Base-by-base conservation (phyloP, 2,329 filamentous ascomycete species). In the Claviceps sp. region DNA sequence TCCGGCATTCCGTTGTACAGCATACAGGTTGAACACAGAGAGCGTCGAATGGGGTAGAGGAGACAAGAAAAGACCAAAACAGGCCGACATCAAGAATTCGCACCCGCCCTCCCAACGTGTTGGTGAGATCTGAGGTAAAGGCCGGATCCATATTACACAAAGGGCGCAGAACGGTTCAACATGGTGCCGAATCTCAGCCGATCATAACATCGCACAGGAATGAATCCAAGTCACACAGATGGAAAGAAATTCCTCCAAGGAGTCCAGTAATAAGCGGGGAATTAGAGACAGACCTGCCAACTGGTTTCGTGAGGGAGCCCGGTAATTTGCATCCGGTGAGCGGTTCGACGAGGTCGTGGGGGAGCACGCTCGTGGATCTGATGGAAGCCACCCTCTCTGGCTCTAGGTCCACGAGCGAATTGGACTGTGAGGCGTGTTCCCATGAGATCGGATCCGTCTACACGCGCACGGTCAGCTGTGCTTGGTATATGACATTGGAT, bases 401-500 rank as follows among this genome's bases (percentile, higher is more conserved):
- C 71, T 59, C 78, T 76, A 59, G 85, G 86, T 64, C 93, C 93
- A 66, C 93, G 88, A 58, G 93, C 93, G 72, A 98, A 98, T 69
- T 98, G 93, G 63, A 98, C 93, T 54, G 94, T 96, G 61, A 98
- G 79, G 64, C 93, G 88, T 71, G 95, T 88, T 70, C 90, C 91
- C 84, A 96, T 96, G 70, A 98, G 95, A 63, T 95, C 88, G 66
- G 88, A 90, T 71, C 93, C 93, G 79, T 98, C 91, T 95, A 51
- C 43, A 65, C 60, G 53, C 54, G 53, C 54, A 53, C 37, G 44
- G 52, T 45, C 16, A 50, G 49, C 42, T 29, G 9, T 17, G 20
- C 5, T 40, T 17, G 38, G n/a, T 5, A 23, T 9, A n/a, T 20
- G 20, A 8, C 13, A 13, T 34, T 29, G 23, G 9, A 34, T 11